phyloP scores from a whole-genome alignment of 805 yeast species.

The Priceomyces carsonii region DNA sequence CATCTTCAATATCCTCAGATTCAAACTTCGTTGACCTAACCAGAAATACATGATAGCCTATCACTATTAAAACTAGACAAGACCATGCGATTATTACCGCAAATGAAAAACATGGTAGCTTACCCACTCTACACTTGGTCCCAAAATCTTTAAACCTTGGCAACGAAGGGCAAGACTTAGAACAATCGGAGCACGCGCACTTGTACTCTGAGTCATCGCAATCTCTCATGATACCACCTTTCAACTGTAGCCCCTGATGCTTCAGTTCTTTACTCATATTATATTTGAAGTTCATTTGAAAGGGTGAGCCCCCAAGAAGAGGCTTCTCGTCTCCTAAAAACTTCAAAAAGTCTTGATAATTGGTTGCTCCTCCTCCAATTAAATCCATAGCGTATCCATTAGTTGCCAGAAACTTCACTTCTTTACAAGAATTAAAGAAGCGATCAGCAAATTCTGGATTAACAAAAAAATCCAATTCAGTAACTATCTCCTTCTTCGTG shows the following conservation, averaged over 20 bases:
- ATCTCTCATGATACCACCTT: constrained; percentile 32
- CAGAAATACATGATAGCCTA: constrained; percentile 37
- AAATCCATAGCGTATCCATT: constrained; percentile 96
- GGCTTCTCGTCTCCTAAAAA: constrained; percentile 96
- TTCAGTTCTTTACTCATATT: constrained; percentile 18
- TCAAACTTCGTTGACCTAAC: constrained; percentile 15
- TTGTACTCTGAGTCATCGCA: constrained; percentile 70
- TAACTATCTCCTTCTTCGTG: constrained; percentile 59
- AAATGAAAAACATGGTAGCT: constrained; percentile 73
- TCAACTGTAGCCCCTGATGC: constrained; percentile 18
- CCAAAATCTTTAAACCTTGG: constrained; percentile 42
- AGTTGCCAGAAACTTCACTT: constrained; percentile 89
- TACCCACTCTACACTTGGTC: constrained; percentile 55
- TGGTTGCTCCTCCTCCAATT: constrained; percentile 94
- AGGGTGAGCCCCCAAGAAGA: constrained; percentile 90
- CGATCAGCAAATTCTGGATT: constrained; percentile 58
- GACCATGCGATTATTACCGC: constrained; percentile 54
- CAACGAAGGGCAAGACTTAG: constrained; percentile 71
- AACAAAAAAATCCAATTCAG: constrained; percentile 67
- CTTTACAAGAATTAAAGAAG: constrained; percentile 83
- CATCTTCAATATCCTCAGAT: constrained; percentile 11
- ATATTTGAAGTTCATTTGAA: constrained; percentile 81
- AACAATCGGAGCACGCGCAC: constrained; percentile 93
- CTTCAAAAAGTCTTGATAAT: constrained; percentile 70
- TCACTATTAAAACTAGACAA: constrained; percentile 38